Base-by-base conservation (phyloP, 1,284 basidiomycete genomes). In the Porogramme epimiltina region DNA sequence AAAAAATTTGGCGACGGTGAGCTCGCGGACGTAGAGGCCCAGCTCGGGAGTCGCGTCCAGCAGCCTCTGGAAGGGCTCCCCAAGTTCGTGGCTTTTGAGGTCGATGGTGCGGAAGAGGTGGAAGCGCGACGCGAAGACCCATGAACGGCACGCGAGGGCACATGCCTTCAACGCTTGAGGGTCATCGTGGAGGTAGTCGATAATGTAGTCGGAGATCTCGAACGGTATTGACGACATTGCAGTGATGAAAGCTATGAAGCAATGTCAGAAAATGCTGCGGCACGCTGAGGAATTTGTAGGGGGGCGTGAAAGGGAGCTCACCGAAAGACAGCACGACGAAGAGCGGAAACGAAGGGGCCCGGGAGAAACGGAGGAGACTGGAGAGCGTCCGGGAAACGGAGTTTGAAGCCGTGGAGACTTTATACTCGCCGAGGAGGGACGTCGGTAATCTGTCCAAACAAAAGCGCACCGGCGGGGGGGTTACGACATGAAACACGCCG, bases 121-220 rank as follows among this genome's bases (percentile, higher is more conserved):
- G 49, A 63, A 69, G 11, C 69, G 70, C 19, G 70, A 58, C 5
- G 70, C 59, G 6, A 68, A 65, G n/a, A 68, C 56, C 72, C 71
- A 75, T 6, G 64, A 49, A 37, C 67, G 69, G 58, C 65, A 73
- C 19, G 70, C 67, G 19, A 72, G 63, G 42, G 66, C 66, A 56
- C 72, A 74, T 1, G 66, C 54, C 39, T 52, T 56, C 34, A 76
- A 66, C 10, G 68, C 48, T 3, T 45, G 28, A 6, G 40, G 49
- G 47, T 75, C 70, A 43, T 66, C 53, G 56, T 70, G 64, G 19
- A 73, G 65, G 45, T 66, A 70, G 56, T 72, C 71, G 54, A 74
- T 66, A 51, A 74, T 64, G 40, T 66, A 62, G 61, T 74, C 72
- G 36, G 66, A 56, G 31, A 74, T 58, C 54, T 75, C 73, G 42